Evolutionary conservation across 2,329 filamentous ascomycete species (phyloP), one percentile per base, ranked within the genome.

Genomic region (Daldinia sp.): DNA sequence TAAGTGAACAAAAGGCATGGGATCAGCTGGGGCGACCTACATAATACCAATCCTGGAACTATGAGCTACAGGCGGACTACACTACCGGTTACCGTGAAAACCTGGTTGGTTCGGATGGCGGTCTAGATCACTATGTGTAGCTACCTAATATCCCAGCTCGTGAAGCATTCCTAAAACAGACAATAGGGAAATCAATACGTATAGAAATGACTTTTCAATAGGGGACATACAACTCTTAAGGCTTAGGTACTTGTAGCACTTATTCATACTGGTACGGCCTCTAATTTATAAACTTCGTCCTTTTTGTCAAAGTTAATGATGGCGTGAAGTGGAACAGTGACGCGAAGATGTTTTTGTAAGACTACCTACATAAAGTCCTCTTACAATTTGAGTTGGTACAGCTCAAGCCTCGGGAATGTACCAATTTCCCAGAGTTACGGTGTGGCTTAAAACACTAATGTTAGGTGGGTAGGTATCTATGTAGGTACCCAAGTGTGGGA

Each of bases 291-390:
- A 15, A 7, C 3, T 18, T 33, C 5, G 7, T 18, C 46, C 26
- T n/a, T 51, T 18, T 51, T 51, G 6, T 51, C n/a, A 15, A 18
- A n/a, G 5, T 33, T 18, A 30, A 33, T 33, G 46, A 33, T 15
- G 46, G 15, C 26, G 26, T 18, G 15, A n/a, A 15, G 15, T 48
- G 15, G 15, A 51, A 51, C 6, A 13, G 46, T 50, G 6, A 18
- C 46, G 6, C 23, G 44, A 12, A 48, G 20, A 48, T 48, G 44
- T 48, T 48, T 48, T 48, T 48, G 44, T 48, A 26, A 48, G 44
- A 48, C 23, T 48, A 10, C 13, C 20, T 48, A 28, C 2, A 33
- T 6, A 9, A 48, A 48, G 15, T 9, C 15, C 2, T 23, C 20
- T 23, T 2, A 23, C 23, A 28, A 48, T 48, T 12, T 26, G 6